phyloP scores from a whole-genome alignment of 31 red algal species.

The Asparagopsis taxiformis region DNA sequence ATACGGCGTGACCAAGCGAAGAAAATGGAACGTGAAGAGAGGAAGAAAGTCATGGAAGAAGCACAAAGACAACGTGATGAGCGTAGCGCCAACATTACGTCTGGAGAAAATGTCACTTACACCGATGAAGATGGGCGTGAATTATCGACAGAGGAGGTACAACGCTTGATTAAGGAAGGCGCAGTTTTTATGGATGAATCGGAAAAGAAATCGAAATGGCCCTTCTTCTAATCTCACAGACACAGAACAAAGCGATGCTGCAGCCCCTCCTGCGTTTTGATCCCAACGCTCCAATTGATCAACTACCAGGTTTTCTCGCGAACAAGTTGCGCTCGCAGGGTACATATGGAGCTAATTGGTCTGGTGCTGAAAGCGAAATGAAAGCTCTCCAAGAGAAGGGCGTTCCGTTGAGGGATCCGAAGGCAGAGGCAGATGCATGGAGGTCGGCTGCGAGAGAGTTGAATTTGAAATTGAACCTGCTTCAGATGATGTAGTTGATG shows the following conservation, averaged over 20 bases:
- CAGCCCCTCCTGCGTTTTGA: background rate
- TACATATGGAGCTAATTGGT: constrained; percentile 56
- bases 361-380: constrained; percentile 33
- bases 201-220: constrained; percentile 1
- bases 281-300: background rate
- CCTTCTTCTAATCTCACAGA: background rate
- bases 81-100: background rate
- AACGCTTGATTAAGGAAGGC: constrained; percentile 13
- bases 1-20: constrained; percentile 20
- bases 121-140: constrained; percentile 29
- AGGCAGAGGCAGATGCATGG: constrained; percentile 58
- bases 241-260: too few species aligned
- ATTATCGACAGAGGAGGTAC: constrained; percentile 42
- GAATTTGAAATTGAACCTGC: constrained; percentile 32
- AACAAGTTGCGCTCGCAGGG: constrained; percentile 25
- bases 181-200: constrained; percentile 53
- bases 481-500: background rate
- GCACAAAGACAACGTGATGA: constrained; percentile 6
- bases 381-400: constrained; percentile 34
- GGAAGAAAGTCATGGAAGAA: constrained; percentile 2
- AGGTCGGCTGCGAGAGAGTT: constrained; percentile 44
- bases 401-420: constrained; percentile 44
- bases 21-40: constrained; percentile 18
- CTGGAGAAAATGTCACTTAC: constrained; percentile 16
- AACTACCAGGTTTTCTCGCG: constrained; percentile 35